Conservation (phyloP, 306 rosid genomes). For the Trifolium fragiferum region DNA sequence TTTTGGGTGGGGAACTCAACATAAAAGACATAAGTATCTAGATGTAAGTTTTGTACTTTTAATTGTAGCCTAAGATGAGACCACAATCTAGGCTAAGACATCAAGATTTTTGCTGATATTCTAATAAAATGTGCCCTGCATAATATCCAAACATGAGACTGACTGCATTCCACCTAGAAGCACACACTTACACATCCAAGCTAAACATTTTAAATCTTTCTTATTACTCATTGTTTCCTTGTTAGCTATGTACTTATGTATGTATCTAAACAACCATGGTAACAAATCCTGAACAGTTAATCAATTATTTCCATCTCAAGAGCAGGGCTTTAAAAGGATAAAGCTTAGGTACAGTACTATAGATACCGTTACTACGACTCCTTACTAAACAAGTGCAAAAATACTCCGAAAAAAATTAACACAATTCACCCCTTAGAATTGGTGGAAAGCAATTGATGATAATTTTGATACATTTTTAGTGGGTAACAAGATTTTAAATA, state of each 20-base stretch:
- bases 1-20: background rate
- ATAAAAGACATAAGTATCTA: background rate
- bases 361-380: background rate
- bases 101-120: constrained; percentile 47
- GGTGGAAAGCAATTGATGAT: background rate
- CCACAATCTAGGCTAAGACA: background rate
- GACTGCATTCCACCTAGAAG: constrained; percentile 33
- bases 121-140: constrained; percentile 89
- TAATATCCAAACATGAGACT: constrained; percentile 39
- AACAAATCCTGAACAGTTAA: background rate
- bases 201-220: background rate
- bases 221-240: background rate
- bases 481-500: background rate
- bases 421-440: background rate
- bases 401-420: background rate
- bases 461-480: background rate
- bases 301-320: background rate
- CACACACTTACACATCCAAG: constrained; percentile 29
- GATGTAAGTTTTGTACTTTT: background rate
- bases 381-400: background rate
- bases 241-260: constrained; percentile 15
- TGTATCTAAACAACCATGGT: background rate
- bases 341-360: background rate
- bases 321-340: background rate
- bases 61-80: background rate